Percentiles rank a stretch among this genome's conserved stretches.
These are phyloP conservation scores for Tricholoma bakamatsutake DNA, from an alignment of 768 basidiomycete species.

Conservation along the genomic window DNA sequence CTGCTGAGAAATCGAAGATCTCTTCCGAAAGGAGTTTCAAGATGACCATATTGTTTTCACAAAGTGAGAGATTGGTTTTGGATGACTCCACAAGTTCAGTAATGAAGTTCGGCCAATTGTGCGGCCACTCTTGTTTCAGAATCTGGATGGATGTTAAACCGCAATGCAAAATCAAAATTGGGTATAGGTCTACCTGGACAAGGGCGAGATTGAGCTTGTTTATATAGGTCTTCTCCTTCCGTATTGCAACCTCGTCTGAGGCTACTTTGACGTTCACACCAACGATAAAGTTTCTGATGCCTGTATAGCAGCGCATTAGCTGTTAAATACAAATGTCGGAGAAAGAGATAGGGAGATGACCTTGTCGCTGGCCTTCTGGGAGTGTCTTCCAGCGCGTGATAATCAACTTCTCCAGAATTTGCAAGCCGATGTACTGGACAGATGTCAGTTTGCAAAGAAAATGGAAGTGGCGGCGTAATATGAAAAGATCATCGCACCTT, in stretches of 20 bases:
- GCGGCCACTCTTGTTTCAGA: slow-evolving; percentile 99
- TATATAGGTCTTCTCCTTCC: slow-evolving; percentile 89
- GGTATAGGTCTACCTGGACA: slow-evolving; percentile 62
- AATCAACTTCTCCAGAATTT: slow-evolving; percentile 95
- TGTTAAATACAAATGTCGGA: neutral
- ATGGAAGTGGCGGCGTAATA: neutral
- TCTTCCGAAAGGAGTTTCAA: slow-evolving; percentile 94
- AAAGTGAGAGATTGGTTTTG: slow-evolving; percentile 90
- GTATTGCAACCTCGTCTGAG: slow-evolving; percentile 84
- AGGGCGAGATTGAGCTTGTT: slow-evolving; percentile 96
- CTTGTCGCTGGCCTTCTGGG: slow-evolving; percentile 94
- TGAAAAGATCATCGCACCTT: slow-evolving; percentile 46
- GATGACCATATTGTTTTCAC: slow-evolving; percentile 99
- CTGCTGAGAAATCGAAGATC: slow-evolving; percentile 97
- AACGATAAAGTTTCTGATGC: slow-evolving; percentile 96
- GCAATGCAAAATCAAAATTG: slow-evolving; percentile 3
- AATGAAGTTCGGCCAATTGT: slow-evolving; percentile 98
- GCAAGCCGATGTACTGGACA: slow-evolving; percentile 86
- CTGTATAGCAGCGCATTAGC: slow-evolving; percentile 28
- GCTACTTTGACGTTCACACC: slow-evolving; percentile 89
- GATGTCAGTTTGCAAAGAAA: neutral
- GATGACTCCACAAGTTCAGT: slow-evolving; percentile 96
- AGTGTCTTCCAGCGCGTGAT: slow-evolving; percentile 93
- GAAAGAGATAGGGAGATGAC: slow-evolving; percentile 28
- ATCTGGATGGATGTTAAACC: slow-evolving; percentile 50